These are phyloP conservation scores for Iris pallida DNA, from an alignment of 116 monocot genomes.

Conservation along the genomic window DNA sequence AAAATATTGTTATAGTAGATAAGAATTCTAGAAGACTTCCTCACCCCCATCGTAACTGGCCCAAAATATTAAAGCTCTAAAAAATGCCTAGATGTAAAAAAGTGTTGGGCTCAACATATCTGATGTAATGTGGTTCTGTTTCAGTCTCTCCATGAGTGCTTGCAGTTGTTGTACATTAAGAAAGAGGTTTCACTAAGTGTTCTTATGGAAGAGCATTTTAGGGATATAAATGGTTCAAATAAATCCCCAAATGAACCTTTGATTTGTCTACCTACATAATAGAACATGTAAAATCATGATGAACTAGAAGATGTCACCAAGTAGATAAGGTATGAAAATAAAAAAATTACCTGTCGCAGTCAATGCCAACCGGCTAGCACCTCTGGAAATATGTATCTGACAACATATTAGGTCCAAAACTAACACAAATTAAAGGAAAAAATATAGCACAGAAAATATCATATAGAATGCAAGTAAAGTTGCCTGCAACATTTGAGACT, in stretches of 20 bases:
- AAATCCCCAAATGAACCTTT: too few relatives aligned
- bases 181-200: conserved; percentile 30
- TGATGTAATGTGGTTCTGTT: conserved; percentile 97
- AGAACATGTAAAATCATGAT: background rate
- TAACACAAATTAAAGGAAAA: background rate
- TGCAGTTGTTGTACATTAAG: conserved; percentile 71
- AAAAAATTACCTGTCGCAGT: too few relatives aligned
- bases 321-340: background rate
- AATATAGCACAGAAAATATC: background rate
- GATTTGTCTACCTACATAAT: background rate
- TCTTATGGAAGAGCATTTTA: conserved; percentile 93
- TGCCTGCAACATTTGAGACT: conserved; percentile 84
- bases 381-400: conserved; percentile 74
- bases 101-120: conserved; percentile 92
- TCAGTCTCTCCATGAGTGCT: conserved; percentile 94
- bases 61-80: conserved; percentile 89
- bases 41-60: conserved; percentile 95
- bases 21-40: conserved; percentile 9
- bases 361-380: conserved; percentile 74
- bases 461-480: conserved; percentile 16
- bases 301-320: background rate
- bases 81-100: conserved; percentile 87
- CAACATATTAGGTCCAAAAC: background rate
- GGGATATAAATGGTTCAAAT: conserved; percentile 67
- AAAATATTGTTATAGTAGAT: background rate